Conservation (phyloP, 805 yeast genomes). For the Yarrowia bubula region DNA sequence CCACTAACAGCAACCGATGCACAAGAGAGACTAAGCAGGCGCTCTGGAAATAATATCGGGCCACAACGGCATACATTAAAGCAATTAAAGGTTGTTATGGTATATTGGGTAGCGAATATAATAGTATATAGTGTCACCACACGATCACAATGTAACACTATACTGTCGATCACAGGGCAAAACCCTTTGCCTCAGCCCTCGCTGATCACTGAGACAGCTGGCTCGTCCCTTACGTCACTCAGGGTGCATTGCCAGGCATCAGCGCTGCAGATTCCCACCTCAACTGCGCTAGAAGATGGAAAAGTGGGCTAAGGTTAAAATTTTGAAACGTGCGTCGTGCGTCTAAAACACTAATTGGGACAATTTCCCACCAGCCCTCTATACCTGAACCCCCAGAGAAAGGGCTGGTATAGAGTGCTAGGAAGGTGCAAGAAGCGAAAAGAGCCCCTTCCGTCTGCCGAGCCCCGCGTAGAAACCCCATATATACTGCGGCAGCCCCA, state of each 20-base stretch:
- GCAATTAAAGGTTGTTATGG: too few relatives aligned
- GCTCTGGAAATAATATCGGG: too few relatives aligned
- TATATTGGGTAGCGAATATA: too few relatives aligned
- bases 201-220: neutral
- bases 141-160: too few relatives aligned
- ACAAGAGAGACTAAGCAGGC: too few relatives aligned
- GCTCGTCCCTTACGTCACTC: neutral
- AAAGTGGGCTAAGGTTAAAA: neutral
- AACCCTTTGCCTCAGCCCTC: neutral
- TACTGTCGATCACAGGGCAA: too few relatives aligned
- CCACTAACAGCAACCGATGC: too few relatives aligned
- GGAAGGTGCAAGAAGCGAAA: neutral
- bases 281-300: neutral
- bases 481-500: neutral
- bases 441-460: neutral
- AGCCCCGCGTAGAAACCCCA: too few relatives aligned
- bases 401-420: neutral
- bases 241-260: neutral
- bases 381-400: too few relatives aligned
- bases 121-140: too few relatives aligned
- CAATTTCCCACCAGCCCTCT: constrained; percentile 10
- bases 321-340: neutral
- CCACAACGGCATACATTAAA: too few relatives aligned
- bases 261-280: neutral
- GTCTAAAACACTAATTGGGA: neutral